Evolutionary conservation across 176 grass and related monocot species (phyloP), one percentile per base, ranked within the genome.

Genomic region (Oryza nivara): DNA sequence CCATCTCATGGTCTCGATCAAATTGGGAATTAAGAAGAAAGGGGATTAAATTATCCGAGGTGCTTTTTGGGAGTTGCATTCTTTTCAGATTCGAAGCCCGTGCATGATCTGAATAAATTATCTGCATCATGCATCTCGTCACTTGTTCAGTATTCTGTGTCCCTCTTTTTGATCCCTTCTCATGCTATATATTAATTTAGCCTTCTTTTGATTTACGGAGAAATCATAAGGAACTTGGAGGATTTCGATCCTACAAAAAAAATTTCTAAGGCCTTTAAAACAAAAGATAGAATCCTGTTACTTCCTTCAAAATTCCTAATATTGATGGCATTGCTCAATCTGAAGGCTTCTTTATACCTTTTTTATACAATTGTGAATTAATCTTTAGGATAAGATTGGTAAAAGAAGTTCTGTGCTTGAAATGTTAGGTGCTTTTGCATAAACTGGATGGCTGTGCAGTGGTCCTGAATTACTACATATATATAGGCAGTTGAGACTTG

Each of bases 1-100:
- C 58, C 20, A 63, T 63, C 58, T 63, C 58, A 63, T 22, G 54
- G n/a, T 58, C 54, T 58, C 19, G 7, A 58, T 20, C 40, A 41
- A 41, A 41, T 23, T 63, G n/a, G 58, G 58, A 63, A 63, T 63
- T 63, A 23, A 22, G 56, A 63, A 10, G 20, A 63, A 63, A 63
- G n/a, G 9, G 2, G 13, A 11, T 54, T 75, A 84, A 67, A 75
- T 25, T 74, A 66, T 1, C 2, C 44, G 19, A 54, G 11, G 79
- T 58, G 63, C 82, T 77, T 76, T 76, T 77, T 1, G 47, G 67
- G 46, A 30, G 65, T n/a, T 30, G 26, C 68, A 72, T 61, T 60
- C 36, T 72, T 61, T 78, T 72, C 68, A 71, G 35, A 65, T 74
- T 48, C 17, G 11, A 19, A 45, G 22, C 35, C 23, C 13, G 82